Base-by-base conservation (phyloP, 768 basidiomycete species). In the Pleurotus ostreatus region DNA sequence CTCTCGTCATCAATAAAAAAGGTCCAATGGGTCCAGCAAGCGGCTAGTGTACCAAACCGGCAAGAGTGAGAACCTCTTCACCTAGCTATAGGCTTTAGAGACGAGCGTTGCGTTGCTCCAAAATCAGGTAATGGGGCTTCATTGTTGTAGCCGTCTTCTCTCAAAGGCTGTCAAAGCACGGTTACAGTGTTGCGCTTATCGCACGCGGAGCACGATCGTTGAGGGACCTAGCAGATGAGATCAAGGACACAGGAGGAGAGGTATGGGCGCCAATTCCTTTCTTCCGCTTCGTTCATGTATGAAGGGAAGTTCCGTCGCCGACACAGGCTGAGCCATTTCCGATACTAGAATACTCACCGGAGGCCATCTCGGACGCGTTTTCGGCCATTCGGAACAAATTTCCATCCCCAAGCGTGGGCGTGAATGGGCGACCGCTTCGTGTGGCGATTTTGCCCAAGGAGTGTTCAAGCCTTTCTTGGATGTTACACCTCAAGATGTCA, bases 381-480 rank as follows among this genome's bases (percentile, higher is more conserved):
- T 58, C 62, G 3, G 65, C 72, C 13, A 74, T 86, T 62, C 79
- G 78, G 38, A 49, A 66, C 12, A 72, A 61, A 5, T 86, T 76
- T 61, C 71, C 79, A 0, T 71, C 73, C 47, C 78, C 47, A 7
- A 23, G n/a, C 16, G 23, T 1, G 5, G 34, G 15, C 20, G 8
- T 30, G 38, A 67, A 75, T 26, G 41, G 41, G 4, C 78, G 77
- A 58, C 72, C 71, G 25, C 75, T 89, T 40, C 81, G 80, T 11
- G 84, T 76, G 2, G 86, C 86, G 1, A 62, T 90, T 11, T 90
- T 2, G 85, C 74, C 0, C 65, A 77, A 34, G 78, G 77, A 2
- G 67, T 82, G 11, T 88, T 81, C 78, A 88, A 86, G 68, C 77
- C 78, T 1, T 90, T 89, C 75, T 70, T 90, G 23, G 76, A 86